Percentiles rank a stretch among this genome's conserved stretches.
Evolutionary conservation across 352 stramenopile genomes (phyloP).

Genomic region (Stephanocyclus meneghinianus): DNA sequence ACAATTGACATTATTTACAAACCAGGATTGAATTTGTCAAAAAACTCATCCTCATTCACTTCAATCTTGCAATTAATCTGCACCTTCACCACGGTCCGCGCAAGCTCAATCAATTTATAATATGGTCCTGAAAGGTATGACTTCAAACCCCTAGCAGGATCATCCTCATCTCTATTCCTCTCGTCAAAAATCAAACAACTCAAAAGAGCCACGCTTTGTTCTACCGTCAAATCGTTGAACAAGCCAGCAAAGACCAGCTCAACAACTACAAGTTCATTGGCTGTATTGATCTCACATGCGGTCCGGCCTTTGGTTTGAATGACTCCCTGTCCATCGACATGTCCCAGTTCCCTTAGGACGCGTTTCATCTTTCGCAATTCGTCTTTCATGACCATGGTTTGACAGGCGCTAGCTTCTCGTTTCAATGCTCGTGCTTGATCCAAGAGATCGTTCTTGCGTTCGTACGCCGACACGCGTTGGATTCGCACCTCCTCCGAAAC

Average conservation of each 20-base stretch:
- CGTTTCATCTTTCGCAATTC: slow-evolving; percentile 92
- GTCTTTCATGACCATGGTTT: slow-evolving; percentile 95
- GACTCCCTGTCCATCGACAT: slow-evolving; percentile 93
- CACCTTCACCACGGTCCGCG: slow-evolving; percentile 84
- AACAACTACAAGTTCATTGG: slow-evolving; percentile 96
- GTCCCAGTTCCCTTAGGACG: slow-evolving; percentile 93
- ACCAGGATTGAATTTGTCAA: slow-evolving; percentile 94
- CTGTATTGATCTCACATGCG: slow-evolving; percentile 98
- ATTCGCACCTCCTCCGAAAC: slow-evolving; percentile 83
- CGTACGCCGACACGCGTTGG: slow-evolving; percentile 87
- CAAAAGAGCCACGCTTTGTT: slow-evolving; percentile 94
- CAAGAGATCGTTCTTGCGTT: slow-evolving; percentile 89
- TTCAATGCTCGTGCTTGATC: slow-evolving; percentile 90
- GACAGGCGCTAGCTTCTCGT: slow-evolving; percentile 91
- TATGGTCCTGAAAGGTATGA: slow-evolving; percentile 84
- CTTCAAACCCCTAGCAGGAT: slow-evolving; percentile 72
- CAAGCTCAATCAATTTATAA: slow-evolving; percentile 92
- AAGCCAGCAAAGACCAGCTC: slow-evolving; percentile 98
- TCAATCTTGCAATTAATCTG: slow-evolving; percentile 77
- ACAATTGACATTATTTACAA: slow-evolving; percentile 82
- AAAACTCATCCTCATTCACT: slow-evolving; percentile 97
- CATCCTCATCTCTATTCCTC: slow-evolving; percentile 88
- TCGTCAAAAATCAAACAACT: slow-evolving; percentile 96
- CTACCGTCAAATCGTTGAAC: slow-evolving; percentile 97
- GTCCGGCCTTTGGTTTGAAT: slow-evolving; percentile 99